Evolutionary conservation across 192 early-diverging fungal genomes (phyloP).

Genomic region (Gryganskiella cystojenkinii): DNA sequence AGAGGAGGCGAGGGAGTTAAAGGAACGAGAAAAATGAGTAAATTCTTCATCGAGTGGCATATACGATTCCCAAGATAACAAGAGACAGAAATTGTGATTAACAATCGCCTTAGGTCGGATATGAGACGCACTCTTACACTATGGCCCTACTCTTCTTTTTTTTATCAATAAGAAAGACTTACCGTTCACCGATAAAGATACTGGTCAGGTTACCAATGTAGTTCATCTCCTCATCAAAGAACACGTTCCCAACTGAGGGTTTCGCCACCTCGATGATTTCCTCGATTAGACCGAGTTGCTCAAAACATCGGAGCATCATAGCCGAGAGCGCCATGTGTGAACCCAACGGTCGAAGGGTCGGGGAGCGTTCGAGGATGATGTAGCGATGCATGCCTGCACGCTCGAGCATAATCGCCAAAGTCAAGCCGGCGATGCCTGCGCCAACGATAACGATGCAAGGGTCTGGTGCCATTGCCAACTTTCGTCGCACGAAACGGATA

Average conservation of each 20-base stretch:
- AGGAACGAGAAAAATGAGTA: neutral
- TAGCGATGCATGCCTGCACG: constrained; percentile 30
- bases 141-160: too few relatives aligned
- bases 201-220: constrained; percentile 16
- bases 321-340: constrained; percentile 14
- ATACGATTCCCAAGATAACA: neutral
- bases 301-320: constrained; percentile 32
- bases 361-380: constrained; percentile 15
- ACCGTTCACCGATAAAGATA: constrained; percentile 35
- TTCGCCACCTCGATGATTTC: constrained; percentile 31
- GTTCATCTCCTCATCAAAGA: constrained; percentile 26
- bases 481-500: neutral
- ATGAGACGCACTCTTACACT: too few relatives aligned
- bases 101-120: too few relatives aligned
- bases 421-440: constrained; percentile 26
- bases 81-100: too few relatives aligned
- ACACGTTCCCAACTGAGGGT: constrained; percentile 20
- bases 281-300: constrained; percentile 18
- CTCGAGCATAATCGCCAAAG: constrained; percentile 32
- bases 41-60: neutral
- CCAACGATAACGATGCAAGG: constrained; percentile 33
- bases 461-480: constrained; percentile 21
- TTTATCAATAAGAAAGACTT: neutral
- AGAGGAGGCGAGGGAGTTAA: neutral
- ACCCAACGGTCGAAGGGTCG: constrained; percentile 11